Conservation (phyloP, 2,329 filamentous ascomycete species). For the Akanthomyces muscarius region DNA sequence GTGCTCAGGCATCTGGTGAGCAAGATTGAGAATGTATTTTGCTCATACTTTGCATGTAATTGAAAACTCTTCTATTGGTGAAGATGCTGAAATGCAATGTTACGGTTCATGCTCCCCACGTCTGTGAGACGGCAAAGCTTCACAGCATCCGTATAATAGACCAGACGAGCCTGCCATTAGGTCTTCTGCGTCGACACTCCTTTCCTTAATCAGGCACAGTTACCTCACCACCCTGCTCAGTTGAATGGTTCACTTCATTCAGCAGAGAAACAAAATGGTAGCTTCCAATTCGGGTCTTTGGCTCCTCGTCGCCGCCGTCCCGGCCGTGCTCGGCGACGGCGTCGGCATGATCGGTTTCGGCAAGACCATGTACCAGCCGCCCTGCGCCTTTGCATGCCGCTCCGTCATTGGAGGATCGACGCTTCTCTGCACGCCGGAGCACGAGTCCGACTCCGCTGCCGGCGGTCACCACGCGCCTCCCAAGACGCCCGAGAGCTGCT, state of each 20-base stretch:
- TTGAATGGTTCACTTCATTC: not conserved
- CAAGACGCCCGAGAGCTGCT: conserved; percentile 28
- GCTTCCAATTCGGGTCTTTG: not conserved
- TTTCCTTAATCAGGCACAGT: not conserved
- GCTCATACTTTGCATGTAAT: not conserved
- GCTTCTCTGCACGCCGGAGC: conserved; percentile 30
- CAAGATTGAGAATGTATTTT: conserved; percentile 13
- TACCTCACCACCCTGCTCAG: not conserved
- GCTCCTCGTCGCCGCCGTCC: not conserved
- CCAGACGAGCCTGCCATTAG: not conserved
- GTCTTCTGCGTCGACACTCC: not conserved
- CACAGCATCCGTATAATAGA: not conserved
- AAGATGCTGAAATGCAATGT: not conserved
- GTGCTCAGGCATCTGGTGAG: not conserved
- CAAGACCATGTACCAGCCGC: conserved; percentile 33
- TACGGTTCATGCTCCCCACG: not conserved
- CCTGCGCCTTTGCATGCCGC: conserved; percentile 35
- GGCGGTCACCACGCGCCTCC: conserved; percentile 24
- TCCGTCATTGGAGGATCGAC: conserved; percentile 25
- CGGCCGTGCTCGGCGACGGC: conserved; percentile 19
- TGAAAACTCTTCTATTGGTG: not conserved
- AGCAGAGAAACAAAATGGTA: not conserved
- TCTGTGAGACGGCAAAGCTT: not conserved
- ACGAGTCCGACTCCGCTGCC: conserved; percentile 20
- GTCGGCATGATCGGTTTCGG: conserved; percentile 33